These are phyloP conservation scores for Luffa aegyptiaca DNA, from an alignment of 306 rosid species.

Conservation along the genomic window DNA sequence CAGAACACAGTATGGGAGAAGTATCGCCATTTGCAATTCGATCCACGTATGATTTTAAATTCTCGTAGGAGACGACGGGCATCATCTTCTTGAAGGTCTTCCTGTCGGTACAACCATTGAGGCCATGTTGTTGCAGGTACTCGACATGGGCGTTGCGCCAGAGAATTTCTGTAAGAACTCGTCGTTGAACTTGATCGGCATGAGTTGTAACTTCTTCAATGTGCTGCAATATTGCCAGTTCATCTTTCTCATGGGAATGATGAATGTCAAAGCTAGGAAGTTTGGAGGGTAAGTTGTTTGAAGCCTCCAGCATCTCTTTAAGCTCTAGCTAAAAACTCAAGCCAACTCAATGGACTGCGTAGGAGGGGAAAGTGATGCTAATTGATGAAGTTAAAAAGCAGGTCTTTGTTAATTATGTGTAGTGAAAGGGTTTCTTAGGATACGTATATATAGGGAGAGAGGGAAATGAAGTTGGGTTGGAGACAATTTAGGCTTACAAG, in stretches of 20 bases:
- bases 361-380: neutral
- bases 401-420: neutral
- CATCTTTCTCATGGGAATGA: neutral
- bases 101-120: conserved; percentile 22
- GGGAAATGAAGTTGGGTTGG: neutral
- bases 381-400: neutral
- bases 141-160: conserved; percentile 32
- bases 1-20: conserved; percentile 41
- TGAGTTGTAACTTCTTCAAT: conserved; percentile 48
- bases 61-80: conserved; percentile 48
- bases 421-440: neutral
- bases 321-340: neutral
- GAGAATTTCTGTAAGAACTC: conserved; percentile 43
- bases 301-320: neutral
- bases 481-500: neutral
- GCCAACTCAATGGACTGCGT: neutral
- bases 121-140: conserved; percentile 41
- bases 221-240: conserved; percentile 20
- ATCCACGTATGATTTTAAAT: conserved; percentile 40
- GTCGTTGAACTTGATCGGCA: conserved; percentile 33
- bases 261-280: neutral
- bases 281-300: neutral
- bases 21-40: conserved; percentile 53
- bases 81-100: conserved; percentile 37
- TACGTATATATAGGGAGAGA: neutral